Evolutionary conservation across 192 early-diverging fungal genomes (phyloP).

Genomic region (Coemansia sp.): DNA sequence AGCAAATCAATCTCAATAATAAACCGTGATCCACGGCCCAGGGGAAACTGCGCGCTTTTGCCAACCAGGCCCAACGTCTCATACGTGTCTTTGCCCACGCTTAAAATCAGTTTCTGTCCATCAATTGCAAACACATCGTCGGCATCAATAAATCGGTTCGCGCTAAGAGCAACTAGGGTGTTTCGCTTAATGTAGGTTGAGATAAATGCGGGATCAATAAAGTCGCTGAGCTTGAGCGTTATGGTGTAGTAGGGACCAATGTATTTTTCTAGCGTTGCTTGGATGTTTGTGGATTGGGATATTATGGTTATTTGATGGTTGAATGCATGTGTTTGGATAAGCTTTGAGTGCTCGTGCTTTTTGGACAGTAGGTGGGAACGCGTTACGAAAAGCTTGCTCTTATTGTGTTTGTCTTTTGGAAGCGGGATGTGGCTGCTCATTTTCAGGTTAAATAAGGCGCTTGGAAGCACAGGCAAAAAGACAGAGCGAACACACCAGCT

Average conservation of each 20-base stretch:
- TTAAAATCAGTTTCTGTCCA: slow-evolving; percentile 31
- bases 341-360: slow-evolving; percentile 23
- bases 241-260: slow-evolving; percentile 24
- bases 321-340: slow-evolving; percentile 44
- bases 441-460: background rate
- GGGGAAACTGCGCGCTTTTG: slow-evolving; percentile 25
- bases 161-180: slow-evolving; percentile 26
- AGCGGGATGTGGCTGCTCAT: slow-evolving; percentile 54
- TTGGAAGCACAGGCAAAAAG: background rate
- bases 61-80: slow-evolving; percentile 34
- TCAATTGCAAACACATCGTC: slow-evolving; percentile 53
- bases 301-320: slow-evolving; percentile 41
- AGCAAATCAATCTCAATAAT: slow-evolving; percentile 31
- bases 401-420: slow-evolving; percentile 44
- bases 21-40: slow-evolving; percentile 35
- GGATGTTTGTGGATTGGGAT: background rate
- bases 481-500: too few relatives aligned
- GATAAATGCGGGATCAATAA: slow-evolving; percentile 44
- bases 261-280: background rate
- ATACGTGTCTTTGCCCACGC: slow-evolving; percentile 49
- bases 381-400: slow-evolving; percentile 50
- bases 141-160: slow-evolving; percentile 20
- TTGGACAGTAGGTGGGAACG: slow-evolving; percentile 36
- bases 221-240: slow-evolving; percentile 26
- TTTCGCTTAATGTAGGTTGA: slow-evolving; percentile 21